Evolutionary conservation across 371 early-diverging fungal genomes (phyloP).

Genomic region (Vairimorpha apis): DNA sequence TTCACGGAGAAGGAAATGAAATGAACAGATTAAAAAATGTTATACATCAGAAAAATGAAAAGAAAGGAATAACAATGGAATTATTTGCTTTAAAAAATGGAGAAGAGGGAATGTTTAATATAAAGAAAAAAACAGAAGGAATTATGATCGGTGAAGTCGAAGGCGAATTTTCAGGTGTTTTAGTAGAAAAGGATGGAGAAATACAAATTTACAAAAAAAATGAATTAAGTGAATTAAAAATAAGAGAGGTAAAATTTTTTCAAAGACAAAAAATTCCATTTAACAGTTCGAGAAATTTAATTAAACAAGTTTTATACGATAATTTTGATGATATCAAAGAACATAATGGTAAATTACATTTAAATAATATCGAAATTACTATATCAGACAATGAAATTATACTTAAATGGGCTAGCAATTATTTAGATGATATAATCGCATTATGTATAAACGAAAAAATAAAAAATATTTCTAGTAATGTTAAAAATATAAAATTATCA

Average conservation of each 20-base stretch:
- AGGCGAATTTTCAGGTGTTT: conserved; percentile 47
- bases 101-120: conserved; percentile 79
- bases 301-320: conserved; percentile 46
- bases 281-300: conserved; percentile 31
- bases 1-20: conserved; percentile 94
- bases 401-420: conserved; percentile 52
- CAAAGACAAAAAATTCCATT: conserved; percentile 53
- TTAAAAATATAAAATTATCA: conserved; percentile 37
- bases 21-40: conserved; percentile 91
- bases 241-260: conserved; percentile 31
- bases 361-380: conserved; percentile 36
- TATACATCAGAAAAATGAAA: conserved; percentile 73
- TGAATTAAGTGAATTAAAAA: conserved; percentile 21
- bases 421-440: conserved; percentile 53
- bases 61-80: conserved; percentile 71
- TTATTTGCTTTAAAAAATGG: conserved; percentile 83
- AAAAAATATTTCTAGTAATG: conserved; percentile 32
- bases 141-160: conserved; percentile 28
- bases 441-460: conserved; percentile 41
- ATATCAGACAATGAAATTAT: conserved; percentile 28
- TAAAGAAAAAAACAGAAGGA: conserved; percentile 66
- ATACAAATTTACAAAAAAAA: conserved; percentile 31
- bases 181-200: conserved; percentile 20
- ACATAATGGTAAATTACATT: conserved; percentile 12
- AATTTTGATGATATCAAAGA: conserved; percentile 42